Evolutionary conservation across 768 basidiomycete genomes (phyloP), one percentile per base, ranked within the genome.

Genomic region (Guyanaporus albipodus): DNA sequence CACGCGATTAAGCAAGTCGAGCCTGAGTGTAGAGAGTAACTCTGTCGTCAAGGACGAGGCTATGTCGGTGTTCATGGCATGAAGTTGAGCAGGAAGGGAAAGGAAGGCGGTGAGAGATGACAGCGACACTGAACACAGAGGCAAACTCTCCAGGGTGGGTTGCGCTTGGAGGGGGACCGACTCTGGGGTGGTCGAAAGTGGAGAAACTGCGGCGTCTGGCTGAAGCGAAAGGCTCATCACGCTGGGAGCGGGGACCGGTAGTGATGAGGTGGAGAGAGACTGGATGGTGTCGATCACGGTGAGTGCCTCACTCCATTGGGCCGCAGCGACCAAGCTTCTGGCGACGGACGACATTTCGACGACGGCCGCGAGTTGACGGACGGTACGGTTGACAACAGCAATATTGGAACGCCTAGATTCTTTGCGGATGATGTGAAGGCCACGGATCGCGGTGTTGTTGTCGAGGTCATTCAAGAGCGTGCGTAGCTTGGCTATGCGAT

Each of bases 291-390:
- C 82, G 29, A 91, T 77, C 15, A 92, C 73, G 38, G 76, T 77
- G 46, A 97, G 68, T 7, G 92, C 92, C 45, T 89, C 87, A 12
- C 80, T 79, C 87, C 91, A 97, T 54, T 96, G 89, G 1, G 89
- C 91, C 17, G 83, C 83, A 38, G 74, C 75, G n/a, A 93, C 90
- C 42, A 96, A 65, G 21, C 78, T 73, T 46, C 76, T 80, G 23
- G 85, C 82, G 33, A 91, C 76, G 4, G 77, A 77, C 0, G 83
- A 74, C 75, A 89, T 85, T 58, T 96, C 91, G 40, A 85, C 78
- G 22, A 93, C 81, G 14, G 81, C 80, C 8, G 73, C 73, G 8
- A 94, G 73, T 42, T 82, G 75, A 46, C 72, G 76, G 49, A 86
- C 76, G 2, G 83, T 79, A 38, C 82, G 78, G 36, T 74, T 66